These are phyloP conservation scores for Bonnemaisonia californica DNA, from an alignment of 31 red algal species.

Conservation along the genomic window DNA sequence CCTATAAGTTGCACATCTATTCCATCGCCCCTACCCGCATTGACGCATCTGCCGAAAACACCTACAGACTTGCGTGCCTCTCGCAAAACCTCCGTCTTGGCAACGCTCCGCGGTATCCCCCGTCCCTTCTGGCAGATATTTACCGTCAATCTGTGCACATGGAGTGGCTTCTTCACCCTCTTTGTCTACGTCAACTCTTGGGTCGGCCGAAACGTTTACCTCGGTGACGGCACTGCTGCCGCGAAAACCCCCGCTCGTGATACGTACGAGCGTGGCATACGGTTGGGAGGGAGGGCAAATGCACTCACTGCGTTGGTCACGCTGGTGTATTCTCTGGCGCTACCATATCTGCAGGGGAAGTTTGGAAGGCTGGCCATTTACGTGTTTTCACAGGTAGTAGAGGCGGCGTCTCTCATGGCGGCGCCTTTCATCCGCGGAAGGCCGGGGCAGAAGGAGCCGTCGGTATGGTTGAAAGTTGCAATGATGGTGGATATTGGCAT, in stretches of 20 bases:
- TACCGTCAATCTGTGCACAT: conserved; percentile 70
- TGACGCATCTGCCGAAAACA: not conserved
- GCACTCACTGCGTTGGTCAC: conserved; percentile 63
- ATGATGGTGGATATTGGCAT: not conserved
- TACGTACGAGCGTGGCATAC: conserved; percentile 80
- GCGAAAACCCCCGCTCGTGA: conserved; percentile 19
- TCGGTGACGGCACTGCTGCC: conserved; percentile 48
- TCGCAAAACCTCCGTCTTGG: not conserved
- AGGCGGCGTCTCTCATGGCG: conserved; percentile 52
- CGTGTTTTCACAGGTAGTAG: conserved; percentile 74
- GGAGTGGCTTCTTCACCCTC: conserved; percentile 86
- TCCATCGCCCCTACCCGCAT: not conserved
- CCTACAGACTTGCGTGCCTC: not conserved
- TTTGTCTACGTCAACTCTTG: conserved; percentile 89
- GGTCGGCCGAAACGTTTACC: conserved; percentile 73
- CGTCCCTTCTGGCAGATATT: conserved; percentile 68
- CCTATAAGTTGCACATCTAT: not conserved
- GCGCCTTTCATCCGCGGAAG: conserved; percentile 41
- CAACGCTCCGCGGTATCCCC: conserved; percentile 7
- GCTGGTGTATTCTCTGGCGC: conserved; percentile 58
- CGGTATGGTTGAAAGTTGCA: not conserved
- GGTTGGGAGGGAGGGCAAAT: conserved; percentile 69
- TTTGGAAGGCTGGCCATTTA: conserved; percentile 62
- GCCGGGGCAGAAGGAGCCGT: conserved; percentile 16
- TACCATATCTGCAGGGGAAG: conserved; percentile 48